A percentile compares a stretch with the other conserved stretches of the same genome.
phyloP scores from a whole-genome alignment of 2,329 filamentous ascomycete genomes.

The Diaporthe citrichinensis region DNA sequence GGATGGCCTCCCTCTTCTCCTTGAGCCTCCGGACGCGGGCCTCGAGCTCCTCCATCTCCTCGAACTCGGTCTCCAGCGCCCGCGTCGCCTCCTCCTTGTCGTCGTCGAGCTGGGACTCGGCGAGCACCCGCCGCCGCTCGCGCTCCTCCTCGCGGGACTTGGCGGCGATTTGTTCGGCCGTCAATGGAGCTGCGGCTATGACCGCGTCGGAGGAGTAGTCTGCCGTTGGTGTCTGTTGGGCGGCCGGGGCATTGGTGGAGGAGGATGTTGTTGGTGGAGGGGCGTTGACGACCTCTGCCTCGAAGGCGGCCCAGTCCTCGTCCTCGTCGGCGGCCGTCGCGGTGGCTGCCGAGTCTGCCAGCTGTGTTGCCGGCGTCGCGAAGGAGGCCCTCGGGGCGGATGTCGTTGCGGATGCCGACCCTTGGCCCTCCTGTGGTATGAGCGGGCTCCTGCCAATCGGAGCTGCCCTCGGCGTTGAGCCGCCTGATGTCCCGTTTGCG shows the following conservation, averaged over 20 bases:
- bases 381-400: constrained; percentile 35
- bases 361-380: constrained; percentile 30
- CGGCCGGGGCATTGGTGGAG: not conserved
- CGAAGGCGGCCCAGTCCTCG: constrained; percentile 88
- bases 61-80: constrained; percentile 82
- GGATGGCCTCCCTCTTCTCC: constrained; percentile 78
- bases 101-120: constrained; percentile 70
- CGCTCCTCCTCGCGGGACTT: constrained; percentile 65
- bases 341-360: constrained; percentile 40
- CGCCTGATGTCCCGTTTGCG: constrained; percentile 56
- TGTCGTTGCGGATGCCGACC: not conserved
- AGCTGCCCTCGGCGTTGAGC: constrained; percentile 58
- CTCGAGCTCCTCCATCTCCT: constrained; percentile 86
- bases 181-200: constrained; percentile 78
- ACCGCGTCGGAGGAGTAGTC: constrained; percentile 63
- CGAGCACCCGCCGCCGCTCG: constrained; percentile 66
- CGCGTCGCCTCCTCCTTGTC: constrained; percentile 83
- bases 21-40: constrained; percentile 77
- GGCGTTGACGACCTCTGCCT: constrained; percentile 79
- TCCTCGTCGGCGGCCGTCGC: constrained; percentile 67
- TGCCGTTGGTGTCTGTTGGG: constrained; percentile 40
- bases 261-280: constrained; percentile 49
- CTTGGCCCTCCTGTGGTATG: constrained; percentile 48
- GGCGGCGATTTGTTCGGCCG: constrained; percentile 72
- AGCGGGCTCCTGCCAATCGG: constrained; percentile 56